Evolutionary conservation across 2,329 filamentous ascomycete genomes (phyloP).

Genomic region (Colletotrichum caudatum): DNA sequence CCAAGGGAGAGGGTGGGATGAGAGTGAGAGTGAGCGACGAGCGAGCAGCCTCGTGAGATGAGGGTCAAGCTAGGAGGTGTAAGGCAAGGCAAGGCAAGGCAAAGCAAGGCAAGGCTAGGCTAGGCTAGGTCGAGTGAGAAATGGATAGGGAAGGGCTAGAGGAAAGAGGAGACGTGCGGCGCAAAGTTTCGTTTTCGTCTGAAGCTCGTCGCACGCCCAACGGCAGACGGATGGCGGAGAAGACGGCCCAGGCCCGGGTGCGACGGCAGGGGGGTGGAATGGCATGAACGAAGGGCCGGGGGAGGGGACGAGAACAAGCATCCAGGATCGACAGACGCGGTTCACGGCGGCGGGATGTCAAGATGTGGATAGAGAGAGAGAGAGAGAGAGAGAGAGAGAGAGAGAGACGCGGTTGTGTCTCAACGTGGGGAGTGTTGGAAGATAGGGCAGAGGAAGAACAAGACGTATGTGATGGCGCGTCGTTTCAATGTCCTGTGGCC

Average conservation of each 20-base stretch:
- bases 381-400: too few relatives aligned
- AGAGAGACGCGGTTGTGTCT: slow-evolving; percentile 1
- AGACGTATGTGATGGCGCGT: slow-evolving; percentile 7
- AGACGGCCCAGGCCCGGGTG: slow-evolving; percentile 36
- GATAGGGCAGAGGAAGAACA: slow-evolving; percentile 17
- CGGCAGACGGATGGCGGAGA: slow-evolving; percentile 24
- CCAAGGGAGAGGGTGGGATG: not conserved
- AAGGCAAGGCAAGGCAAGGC: not conserved
- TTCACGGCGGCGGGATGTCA: not conserved
- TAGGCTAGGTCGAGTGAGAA: not conserved
- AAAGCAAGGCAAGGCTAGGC: slow-evolving; percentile 14
- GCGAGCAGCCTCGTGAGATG: slow-evolving; percentile 18
- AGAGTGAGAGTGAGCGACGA: slow-evolving; percentile 1
- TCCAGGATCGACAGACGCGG: slow-evolving; percentile 35
- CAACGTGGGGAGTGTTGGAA: not conserved
- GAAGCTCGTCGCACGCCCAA: slow-evolving; percentile 21
- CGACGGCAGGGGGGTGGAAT: slow-evolving; percentile 18
- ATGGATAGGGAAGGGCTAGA: not conserved
- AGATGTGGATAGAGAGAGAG: too few relatives aligned
- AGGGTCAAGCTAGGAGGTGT: slow-evolving; percentile 1
- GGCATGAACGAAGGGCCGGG: slow-evolving; percentile 22
- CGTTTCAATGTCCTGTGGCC: not conserved
- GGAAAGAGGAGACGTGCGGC: slow-evolving; percentile 37
- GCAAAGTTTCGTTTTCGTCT: slow-evolving; percentile 41
- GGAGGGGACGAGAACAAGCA: slow-evolving; percentile 29